Percentiles rank a stretch among this genome's conserved stretches.
phyloP scores from a whole-genome alignment of 805 yeast genomes.

The Pichia sporocuriosa region DNA sequence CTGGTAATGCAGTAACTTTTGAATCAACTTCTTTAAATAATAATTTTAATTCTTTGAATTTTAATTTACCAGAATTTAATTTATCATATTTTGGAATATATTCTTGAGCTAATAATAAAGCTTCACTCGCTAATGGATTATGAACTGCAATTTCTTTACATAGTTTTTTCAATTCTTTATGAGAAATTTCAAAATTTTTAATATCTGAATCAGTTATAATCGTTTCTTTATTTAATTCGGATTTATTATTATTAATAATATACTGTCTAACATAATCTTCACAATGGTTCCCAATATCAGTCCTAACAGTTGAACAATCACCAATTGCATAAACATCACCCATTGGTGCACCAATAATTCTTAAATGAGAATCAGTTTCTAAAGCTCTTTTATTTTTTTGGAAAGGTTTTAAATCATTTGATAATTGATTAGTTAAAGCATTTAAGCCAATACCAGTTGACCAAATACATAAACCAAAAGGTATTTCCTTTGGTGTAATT shows the following conservation, averaged over 20 bases:
- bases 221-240: constrained; percentile 36
- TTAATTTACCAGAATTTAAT: constrained; percentile 41
- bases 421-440: constrained; percentile 53
- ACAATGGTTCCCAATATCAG: constrained; percentile 64
- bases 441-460: constrained; percentile 69
- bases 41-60: constrained; percentile 39
- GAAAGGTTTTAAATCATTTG: constrained; percentile 36
- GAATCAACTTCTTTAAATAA: constrained; percentile 59
- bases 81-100: constrained; percentile 47
- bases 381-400: constrained; percentile 66
- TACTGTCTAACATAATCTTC: constrained; percentile 96
- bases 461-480: constrained; percentile 68
- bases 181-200: constrained; percentile 39
- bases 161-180: constrained; percentile 42
- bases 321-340: constrained; percentile 68
- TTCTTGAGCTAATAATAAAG: constrained; percentile 43
- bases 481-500: constrained; percentile 39
- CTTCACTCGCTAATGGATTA: constrained; percentile 54
- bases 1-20: constrained; percentile 73
- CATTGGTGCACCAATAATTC: constrained; percentile 60
- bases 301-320: constrained; percentile 60
- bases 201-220: constrained; percentile 47
- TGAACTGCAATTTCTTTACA: constrained; percentile 41
- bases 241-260: constrained; percentile 73
- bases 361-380: constrained; percentile 66